phyloP scores from a whole-genome alignment of 139 green algal species.

The Chlamydomonas sp. region DNA sequence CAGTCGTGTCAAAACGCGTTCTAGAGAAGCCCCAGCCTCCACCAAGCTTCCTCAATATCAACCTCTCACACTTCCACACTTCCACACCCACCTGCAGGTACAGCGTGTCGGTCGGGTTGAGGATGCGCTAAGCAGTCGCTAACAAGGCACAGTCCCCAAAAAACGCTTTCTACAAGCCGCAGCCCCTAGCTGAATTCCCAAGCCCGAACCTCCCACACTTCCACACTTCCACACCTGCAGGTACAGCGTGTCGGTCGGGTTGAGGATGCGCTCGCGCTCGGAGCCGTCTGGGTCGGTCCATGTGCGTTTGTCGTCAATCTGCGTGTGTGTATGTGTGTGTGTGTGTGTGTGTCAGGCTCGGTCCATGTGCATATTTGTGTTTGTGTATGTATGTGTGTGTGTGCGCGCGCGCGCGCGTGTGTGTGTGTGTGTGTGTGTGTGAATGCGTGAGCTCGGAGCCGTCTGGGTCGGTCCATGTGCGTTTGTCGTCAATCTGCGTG shows the following conservation, averaged over 20 bases:
- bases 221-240: conserved; percentile 16
- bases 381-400: not conserved
- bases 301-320: conserved; percentile 24
- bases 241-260: conserved; percentile 22
- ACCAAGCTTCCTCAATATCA: not conserved
- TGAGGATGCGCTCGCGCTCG: conserved; percentile 13
- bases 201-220: not conserved
- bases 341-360: not conserved
- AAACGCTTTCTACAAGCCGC: not conserved
- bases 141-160: not conserved
- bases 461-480: not conserved
- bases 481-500: not conserved
- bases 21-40: too few species aligned
- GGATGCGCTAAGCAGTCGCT: not conserved
- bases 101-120: not conserved
- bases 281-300: conserved; percentile 25
- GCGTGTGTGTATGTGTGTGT: not conserved
- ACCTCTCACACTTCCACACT: not conserved
- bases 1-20: too few species aligned
- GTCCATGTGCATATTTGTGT: too few species aligned
- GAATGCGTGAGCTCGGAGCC: not conserved
- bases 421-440: not conserved
- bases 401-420: not conserved
- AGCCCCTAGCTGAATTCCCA: not conserved
- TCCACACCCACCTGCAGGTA: not conserved